Base-by-base conservation (phyloP, 116 monocot species). In the Posidonia oceanica region DNA sequence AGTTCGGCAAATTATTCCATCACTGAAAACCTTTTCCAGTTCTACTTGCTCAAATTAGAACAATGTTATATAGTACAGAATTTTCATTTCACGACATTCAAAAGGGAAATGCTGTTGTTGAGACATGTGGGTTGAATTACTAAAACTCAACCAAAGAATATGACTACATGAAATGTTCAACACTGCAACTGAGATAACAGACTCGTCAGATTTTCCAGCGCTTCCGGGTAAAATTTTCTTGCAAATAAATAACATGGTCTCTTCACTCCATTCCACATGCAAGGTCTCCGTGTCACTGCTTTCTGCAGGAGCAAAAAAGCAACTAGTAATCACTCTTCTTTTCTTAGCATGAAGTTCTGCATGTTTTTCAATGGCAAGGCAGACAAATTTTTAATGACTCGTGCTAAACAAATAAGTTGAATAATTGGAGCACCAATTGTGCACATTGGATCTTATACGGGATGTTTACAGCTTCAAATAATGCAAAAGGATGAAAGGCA, bases 181-280 rank as follows among this genome's bases (percentile, higher is more conserved):
- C 29, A 29, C 29, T 64, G 39, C 64, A 64, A 64, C 15, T 40
- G 64, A n/a, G 64, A 82, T 79, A 92, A 87, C 39, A 89, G 42
- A 54, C 82, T 70, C 78, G 91, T 70, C 85, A 97, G 54, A 52
- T 81, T 97, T 59, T 83, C 72, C 39, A 89, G 79, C 7, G 97
- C 71, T 79, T 92, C 97, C 17, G 97, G 90, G 59, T 85, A 79
- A 72, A 97, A 97, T 67, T 97, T 97, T 72, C 97, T 83, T 4
- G 93, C 97, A 78, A 97, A 97, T 55, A 97, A 79, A 80, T 90
- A 89, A 71, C 97, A 97, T 39, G 92, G 93, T 75, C 81, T 88
- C 74, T 67, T 92, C 71, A 56, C 74, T 52, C 93, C 97, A 62
- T 97, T 97, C 92, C 92, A 89, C 69, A 87, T 14, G 61, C 97